These are phyloP conservation scores for Teratosphaeriaceae sp. DNA, from an alignment of 2,329 filamentous ascomycete genomes.

Conservation along the genomic window DNA sequence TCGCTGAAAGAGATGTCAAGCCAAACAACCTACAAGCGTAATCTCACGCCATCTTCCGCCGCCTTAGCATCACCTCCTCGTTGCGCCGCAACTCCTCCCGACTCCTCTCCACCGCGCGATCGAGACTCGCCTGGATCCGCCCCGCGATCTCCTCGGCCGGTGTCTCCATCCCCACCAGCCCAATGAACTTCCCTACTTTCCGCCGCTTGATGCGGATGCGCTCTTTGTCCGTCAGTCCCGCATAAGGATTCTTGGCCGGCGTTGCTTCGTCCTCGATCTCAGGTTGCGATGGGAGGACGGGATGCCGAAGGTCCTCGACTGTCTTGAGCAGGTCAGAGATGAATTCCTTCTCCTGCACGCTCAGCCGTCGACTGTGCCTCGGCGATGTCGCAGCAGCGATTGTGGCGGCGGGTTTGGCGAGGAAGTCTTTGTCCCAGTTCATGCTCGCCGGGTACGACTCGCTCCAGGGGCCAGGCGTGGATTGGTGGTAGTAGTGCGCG, in stretches of 20 bases:
- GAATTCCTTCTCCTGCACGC: constrained; percentile 17
- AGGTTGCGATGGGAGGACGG: constrained; percentile 6
- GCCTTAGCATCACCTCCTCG: constrained; percentile 28
- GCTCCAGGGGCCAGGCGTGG: constrained; percentile 49
- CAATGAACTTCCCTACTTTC: constrained; percentile 68
- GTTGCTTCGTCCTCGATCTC: constrained; percentile 7
- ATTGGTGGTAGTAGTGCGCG: constrained; percentile 68
- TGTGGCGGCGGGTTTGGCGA: constrained; percentile 19
- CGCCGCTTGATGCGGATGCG: constrained; percentile 53
- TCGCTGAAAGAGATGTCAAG: not conserved
- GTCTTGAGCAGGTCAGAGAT: constrained; percentile 24
- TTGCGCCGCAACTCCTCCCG: constrained; percentile 26
- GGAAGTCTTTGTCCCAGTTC: constrained; percentile 47
- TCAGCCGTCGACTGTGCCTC: constrained; percentile 13
- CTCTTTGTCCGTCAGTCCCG: constrained; percentile 31
- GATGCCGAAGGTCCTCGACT: constrained; percentile 33
- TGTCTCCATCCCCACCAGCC: constrained; percentile 56
- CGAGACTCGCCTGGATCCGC: constrained; percentile 30
- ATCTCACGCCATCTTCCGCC: constrained; percentile 24
- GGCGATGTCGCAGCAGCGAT: constrained; percentile 1
- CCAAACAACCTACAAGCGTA: not conserved
- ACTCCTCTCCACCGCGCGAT: constrained; percentile 24
- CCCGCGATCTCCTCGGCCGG: constrained; percentile 42
- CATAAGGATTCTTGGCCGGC: constrained; percentile 15
- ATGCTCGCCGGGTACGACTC: constrained; percentile 62